Percentiles rank a stretch among this genome's conserved stretches.
phyloP scores from a whole-genome alignment of 2,329 filamentous ascomycete genomes.

The Verticillium zaregamsianum region DNA sequence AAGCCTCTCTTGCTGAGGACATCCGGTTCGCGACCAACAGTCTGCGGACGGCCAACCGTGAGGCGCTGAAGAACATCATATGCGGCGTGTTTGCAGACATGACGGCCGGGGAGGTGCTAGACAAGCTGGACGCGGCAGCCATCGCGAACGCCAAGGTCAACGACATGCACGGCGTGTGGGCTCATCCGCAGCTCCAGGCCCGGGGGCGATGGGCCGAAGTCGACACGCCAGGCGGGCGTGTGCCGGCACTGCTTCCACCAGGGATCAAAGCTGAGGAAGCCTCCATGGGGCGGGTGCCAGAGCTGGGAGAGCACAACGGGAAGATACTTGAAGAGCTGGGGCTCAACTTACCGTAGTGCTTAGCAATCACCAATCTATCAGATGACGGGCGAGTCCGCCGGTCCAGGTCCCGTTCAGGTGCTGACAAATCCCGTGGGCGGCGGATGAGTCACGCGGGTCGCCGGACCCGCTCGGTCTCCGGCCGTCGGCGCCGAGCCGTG shows the following conservation, averaged over 20 bases:
- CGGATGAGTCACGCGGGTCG: neutral
- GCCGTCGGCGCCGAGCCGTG: neutral
- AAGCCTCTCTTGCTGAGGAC: constrained; percentile 37
- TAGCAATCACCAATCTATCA: neutral
- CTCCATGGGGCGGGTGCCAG: constrained; percentile 2
- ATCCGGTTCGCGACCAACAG: constrained; percentile 43
- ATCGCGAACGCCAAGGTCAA: constrained; percentile 55
- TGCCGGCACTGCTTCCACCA: constrained; percentile 46
- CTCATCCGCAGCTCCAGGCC: constrained; percentile 47
- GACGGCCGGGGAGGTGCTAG: constrained; percentile 34
- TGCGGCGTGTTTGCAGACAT: constrained; percentile 32
- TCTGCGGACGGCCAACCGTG: constrained; percentile 40
- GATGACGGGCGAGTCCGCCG: neutral
- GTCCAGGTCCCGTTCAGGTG: neutral
- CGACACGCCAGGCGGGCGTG: constrained; percentile 37
- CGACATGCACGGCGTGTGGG: constrained; percentile 50
- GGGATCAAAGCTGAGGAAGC: constrained; percentile 14
- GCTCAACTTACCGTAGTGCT: neutral
- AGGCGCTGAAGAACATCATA: constrained; percentile 41
- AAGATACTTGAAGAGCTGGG: constrained; percentile 7
- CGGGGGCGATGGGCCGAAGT: constrained; percentile 48
- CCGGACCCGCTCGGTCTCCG: neutral
- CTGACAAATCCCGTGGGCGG: neutral
- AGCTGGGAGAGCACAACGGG: constrained; percentile 7
- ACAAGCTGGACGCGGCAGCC: constrained; percentile 38